Percentiles rank a stretch among this genome's conserved stretches.
phyloP scores from a whole-genome alignment of 805 yeast genomes.

The Soucietia sequanensis region DNA sequence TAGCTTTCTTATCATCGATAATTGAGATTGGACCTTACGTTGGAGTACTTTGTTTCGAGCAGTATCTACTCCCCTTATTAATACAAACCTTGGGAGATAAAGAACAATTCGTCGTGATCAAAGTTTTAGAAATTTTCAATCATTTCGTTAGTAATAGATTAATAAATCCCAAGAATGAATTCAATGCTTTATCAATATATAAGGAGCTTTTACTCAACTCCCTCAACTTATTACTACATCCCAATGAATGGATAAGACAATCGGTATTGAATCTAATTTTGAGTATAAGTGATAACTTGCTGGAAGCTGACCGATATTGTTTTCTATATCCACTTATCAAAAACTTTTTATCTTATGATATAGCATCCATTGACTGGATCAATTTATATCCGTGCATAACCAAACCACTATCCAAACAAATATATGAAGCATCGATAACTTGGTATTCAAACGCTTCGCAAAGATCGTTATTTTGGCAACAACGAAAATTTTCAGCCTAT shows the following conservation, averaged over 20 bases:
- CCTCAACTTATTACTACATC: slow-evolving; percentile 70
- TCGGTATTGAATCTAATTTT: slow-evolving; percentile 60
- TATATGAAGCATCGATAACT: slow-evolving; percentile 57
- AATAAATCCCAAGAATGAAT: slow-evolving; percentile 34
- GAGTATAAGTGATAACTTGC: slow-evolving; percentile 58
- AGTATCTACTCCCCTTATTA: slow-evolving; percentile 80
- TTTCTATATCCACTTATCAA: slow-evolving; percentile 77
- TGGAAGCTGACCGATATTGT: slow-evolving; percentile 80
- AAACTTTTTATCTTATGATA: slow-evolving; percentile 74
- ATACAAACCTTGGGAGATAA: slow-evolving; percentile 81
- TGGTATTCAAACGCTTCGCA: slow-evolving; percentile 69
- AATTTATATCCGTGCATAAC: slow-evolving; percentile 65
- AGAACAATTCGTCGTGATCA: slow-evolving; percentile 76
- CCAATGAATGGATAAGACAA: slow-evolving; percentile 82
- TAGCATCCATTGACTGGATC: slow-evolving; percentile 64
- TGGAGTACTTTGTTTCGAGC: slow-evolving; percentile 81
- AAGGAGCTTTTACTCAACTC: slow-evolving; percentile 32
- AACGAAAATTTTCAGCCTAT: slow-evolving; percentile 19
- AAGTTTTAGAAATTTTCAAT: slow-evolving; percentile 51
- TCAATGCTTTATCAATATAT: slow-evolving; percentile 38
- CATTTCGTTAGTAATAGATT: slow-evolving; percentile 28
- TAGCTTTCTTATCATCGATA: slow-evolving; percentile 69
- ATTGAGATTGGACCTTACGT: slow-evolving; percentile 74
- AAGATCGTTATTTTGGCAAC: slow-evolving; percentile 81
- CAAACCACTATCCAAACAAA: slow-evolving; percentile 62